Conservation (phyloP, 2,329 filamentous ascomycete species). For the Aspergillus vadensis region DNA sequence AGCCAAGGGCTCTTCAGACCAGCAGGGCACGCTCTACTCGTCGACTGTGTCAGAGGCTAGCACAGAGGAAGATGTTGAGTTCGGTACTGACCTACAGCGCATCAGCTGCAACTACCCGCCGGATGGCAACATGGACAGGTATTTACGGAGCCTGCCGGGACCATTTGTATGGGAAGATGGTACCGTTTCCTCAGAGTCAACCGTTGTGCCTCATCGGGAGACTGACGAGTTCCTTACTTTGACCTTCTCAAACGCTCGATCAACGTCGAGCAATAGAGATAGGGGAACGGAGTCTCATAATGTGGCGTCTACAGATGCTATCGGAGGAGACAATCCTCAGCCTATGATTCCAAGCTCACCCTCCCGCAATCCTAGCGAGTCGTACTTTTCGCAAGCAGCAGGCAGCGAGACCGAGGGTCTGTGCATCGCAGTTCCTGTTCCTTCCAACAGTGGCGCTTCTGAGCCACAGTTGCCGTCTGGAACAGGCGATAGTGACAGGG, state of each 20-base stretch:
- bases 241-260: background rate
- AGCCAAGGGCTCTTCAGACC: constrained; percentile 22
- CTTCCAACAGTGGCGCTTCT: background rate
- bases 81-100: constrained; percentile 31
- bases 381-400: background rate
- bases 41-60: constrained; percentile 30
- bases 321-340: background rate
- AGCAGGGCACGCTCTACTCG: constrained; percentile 17
- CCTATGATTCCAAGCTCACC: background rate
- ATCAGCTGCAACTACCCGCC: constrained; percentile 24
- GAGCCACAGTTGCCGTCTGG: background rate
- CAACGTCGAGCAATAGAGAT: background rate
- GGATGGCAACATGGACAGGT: constrained; percentile 11
- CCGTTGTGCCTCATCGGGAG: background rate
- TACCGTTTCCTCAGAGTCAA: background rate
- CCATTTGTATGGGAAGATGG: constrained; percentile 11
- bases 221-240: background rate
- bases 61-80: constrained; percentile 32
- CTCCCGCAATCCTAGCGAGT: background rate
- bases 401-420: background rate
- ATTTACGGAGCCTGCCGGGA: constrained; percentile 6
- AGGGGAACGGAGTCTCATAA: background rate
- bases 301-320: background rate
- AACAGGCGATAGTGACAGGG: background rate
- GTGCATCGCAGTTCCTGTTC: background rate